Evolutionary conservation across 352 stramenopile species (phyloP), one percentile per base, ranked within the genome.

Genomic region (Pythium guiyangense): DNA sequence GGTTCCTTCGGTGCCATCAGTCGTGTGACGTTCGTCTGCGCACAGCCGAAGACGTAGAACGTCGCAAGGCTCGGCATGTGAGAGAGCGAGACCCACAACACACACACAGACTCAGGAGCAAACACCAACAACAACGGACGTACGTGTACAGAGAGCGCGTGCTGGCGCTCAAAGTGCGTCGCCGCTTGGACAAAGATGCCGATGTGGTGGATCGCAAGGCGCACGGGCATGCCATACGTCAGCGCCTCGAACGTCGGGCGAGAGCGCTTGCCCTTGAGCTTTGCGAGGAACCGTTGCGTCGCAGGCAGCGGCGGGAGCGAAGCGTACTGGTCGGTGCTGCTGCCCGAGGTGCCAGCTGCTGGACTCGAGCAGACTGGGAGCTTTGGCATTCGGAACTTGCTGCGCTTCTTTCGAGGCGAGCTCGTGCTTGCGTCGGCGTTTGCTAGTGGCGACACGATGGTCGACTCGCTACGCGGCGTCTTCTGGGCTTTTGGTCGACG

Each of bases 91-190:
- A 25, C 42, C 22, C 22, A 22, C 22, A 22, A 22, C 22, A 22
- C 22, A 22, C 22, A 22, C 22, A 22, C 22, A 22, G 22, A 22
- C 22, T 22, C 22, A 22, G 22, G 22, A 22, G 22, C 22, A 22
- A 22, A 22, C 22, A 22, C 22, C 22, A 22, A 22, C 22, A 22
- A 47, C 6, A 47, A n/a, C n/a, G 43, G 11, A 31, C 17, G 18
- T 27, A 88, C 78, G 59, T 87, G 72, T 29, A 87, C 63, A 40
- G 79, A 87, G 10, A 70, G 53, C 2, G 74, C 67, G 54, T 89
- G 75, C 43, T 80, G 67, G 20, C 69, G 64, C 60, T 89, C 79
- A 46, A 89, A 82, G 12, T 59, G 59, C 6, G 66, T 58, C 14
- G 76, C 79, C 5, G 76, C 74, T 25, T 75, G 73, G 48, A 77